phyloP scores from a whole-genome alignment of 2,329 filamentous ascomycete genomes.

The Hortaea werneckii region DNA sequence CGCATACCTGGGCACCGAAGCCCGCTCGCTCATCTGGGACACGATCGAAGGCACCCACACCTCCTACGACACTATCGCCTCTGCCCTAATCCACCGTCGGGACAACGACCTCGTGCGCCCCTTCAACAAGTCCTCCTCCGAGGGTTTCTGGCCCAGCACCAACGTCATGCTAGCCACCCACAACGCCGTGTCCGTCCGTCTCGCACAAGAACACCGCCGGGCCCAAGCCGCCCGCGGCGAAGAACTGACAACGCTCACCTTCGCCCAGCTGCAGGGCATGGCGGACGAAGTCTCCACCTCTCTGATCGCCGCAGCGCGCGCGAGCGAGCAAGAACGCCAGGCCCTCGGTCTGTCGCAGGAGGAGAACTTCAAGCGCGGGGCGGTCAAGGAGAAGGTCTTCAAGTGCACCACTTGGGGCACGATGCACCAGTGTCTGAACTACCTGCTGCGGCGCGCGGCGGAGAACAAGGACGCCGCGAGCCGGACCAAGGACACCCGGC shows the following conservation, averaged over 20 bases:
- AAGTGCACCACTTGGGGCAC: conserved; percentile 50
- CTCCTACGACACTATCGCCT: conserved; percentile 62
- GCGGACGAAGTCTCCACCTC: conserved; percentile 74
- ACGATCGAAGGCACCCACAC: conserved; percentile 45
- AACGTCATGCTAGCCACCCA: conserved; percentile 71
- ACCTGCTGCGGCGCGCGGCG: conserved; percentile 47
- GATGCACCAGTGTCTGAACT: conserved; percentile 69
- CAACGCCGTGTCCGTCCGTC: conserved; percentile 60
- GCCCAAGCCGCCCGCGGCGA: conserved; percentile 32
- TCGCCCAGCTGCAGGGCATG: conserved; percentile 88
- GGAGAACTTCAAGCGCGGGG: neutral
- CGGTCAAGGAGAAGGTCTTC: conserved; percentile 36
- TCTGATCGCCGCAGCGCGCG: conserved; percentile 38
- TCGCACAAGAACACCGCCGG: conserved; percentile 41
- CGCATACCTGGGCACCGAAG: conserved; percentile 45
- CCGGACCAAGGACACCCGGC: conserved; percentile 42
- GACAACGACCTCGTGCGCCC: conserved; percentile 48
- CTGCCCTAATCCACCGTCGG: conserved; percentile 53
- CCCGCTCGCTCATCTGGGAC: conserved; percentile 41
- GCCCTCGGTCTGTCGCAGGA: conserved; percentile 6
- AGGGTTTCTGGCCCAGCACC: conserved; percentile 32
- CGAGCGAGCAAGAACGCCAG: conserved; percentile 22
- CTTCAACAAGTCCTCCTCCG: conserved; percentile 11
- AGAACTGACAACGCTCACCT: conserved; percentile 42
- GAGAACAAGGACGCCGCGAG: conserved; percentile 53